phyloP scores from a whole-genome alignment of 2,329 filamentous ascomycete genomes.

The Helotiales sp. region DNA sequence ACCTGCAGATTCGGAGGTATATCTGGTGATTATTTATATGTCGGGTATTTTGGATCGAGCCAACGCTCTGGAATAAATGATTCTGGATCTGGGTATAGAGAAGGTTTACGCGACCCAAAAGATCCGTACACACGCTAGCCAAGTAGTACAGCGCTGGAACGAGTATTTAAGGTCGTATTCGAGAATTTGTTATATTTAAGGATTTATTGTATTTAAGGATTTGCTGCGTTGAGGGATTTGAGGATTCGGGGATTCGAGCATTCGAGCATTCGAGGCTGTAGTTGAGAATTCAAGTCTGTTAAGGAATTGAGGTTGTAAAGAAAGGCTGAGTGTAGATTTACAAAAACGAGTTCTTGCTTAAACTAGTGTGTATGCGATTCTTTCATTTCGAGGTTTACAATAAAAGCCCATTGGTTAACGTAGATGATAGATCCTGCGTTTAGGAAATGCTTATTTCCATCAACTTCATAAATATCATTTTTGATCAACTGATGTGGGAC shows the following conservation, averaged over 20 bases:
- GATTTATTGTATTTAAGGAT: too few species aligned
- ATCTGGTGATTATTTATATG: slow-evolving; percentile 45
- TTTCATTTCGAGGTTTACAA: neutral
- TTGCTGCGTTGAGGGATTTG: too few species aligned
- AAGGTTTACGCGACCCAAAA: slow-evolving; percentile 34
- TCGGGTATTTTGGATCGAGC: slow-evolving; percentile 36
- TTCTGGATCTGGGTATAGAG: slow-evolving; percentile 42
- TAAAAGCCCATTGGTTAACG: slow-evolving; percentile 37
- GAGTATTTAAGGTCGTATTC: too few species aligned
- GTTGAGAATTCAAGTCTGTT: too few species aligned
- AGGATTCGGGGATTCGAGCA: too few species aligned
- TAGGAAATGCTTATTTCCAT: slow-evolving; percentile 9
- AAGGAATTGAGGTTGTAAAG: too few species aligned
- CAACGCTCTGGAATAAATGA: slow-evolving; percentile 48
- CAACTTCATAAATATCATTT: slow-evolving; percentile 50
- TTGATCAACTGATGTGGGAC: slow-evolving; percentile 53
- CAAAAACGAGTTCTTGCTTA: too few species aligned
- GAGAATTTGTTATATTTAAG: too few species aligned
- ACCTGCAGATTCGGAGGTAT: slow-evolving; percentile 56
- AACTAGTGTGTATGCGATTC: neutral
- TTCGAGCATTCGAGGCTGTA: too few species aligned
- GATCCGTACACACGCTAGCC: neutral
- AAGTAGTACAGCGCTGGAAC: neutral
- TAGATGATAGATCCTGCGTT: slow-evolving; percentile 41
- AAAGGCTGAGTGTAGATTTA: too few species aligned